These are phyloP conservation scores for Pyrenula massariospora DNA, from an alignment of 495 filamentous ascomycete genomes.

Conservation along the genomic window DNA sequence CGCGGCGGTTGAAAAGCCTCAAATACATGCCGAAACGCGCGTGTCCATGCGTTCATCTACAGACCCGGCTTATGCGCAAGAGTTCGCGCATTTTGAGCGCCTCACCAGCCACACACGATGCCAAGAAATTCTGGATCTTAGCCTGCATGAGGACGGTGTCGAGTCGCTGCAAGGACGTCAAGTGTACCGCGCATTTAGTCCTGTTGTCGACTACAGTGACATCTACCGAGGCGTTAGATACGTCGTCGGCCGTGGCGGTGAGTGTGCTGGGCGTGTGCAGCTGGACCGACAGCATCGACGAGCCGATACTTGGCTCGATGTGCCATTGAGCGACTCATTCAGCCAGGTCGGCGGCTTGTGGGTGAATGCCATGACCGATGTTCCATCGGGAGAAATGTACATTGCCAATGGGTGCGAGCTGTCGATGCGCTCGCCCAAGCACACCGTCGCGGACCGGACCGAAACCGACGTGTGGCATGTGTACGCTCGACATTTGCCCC, in stretches of 20 bases:
- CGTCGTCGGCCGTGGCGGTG: background rate
- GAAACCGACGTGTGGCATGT: conserved; percentile 4
- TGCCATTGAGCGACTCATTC: conserved; percentile 2
- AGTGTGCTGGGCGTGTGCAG: conserved; percentile 2
- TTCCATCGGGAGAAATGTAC: conserved; percentile 1
- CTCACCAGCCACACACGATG: conserved; percentile 15
- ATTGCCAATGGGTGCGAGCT: background rate
- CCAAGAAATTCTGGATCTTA: conserved; percentile 10
- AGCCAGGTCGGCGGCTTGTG: conserved; percentile 3
- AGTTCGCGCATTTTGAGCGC: conserved; percentile 22
- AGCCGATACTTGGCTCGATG: conserved; percentile 1
- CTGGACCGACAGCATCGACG: background rate
- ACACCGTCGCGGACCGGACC: background rate
- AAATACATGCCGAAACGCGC: background rate
- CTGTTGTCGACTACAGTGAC: conserved; percentile 1
- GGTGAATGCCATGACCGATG: conserved; percentile 2
- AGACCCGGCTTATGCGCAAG: conserved; percentile 9
- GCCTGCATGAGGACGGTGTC: background rate
- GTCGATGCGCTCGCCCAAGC: conserved; percentile 1
- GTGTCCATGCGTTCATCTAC: conserved; percentile 4
- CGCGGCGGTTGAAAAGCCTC: background rate
- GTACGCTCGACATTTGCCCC: conserved; percentile 4
- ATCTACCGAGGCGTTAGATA: background rate
- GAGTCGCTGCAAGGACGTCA: conserved; percentile 4
- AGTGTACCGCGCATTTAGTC: conserved; percentile 2